Evolutionary conservation across 345 rosid species (phyloP), one percentile per base, ranked within the genome.

Genomic region (Pelargonium nanum): DNA sequence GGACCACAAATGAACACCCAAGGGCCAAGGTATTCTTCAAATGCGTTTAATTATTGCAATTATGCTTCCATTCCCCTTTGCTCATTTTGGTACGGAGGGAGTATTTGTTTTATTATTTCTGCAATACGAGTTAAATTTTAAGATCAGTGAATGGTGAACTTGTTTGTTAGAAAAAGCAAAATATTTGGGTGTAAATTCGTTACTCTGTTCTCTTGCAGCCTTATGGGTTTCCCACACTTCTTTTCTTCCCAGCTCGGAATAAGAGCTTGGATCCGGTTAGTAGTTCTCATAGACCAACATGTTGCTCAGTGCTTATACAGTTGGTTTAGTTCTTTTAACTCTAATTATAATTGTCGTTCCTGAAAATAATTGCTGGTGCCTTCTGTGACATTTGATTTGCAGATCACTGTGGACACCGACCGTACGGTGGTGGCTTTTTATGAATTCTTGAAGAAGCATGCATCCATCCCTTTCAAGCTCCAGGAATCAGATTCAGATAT

Each of bases 171-270:
- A 15, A 34, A 34, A 3, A 34, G n/a, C n/a, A n/a, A n/a, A n/a
- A n/a, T n/a, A n/a, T n/a, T n/a, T 40, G 48, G 34, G 28, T 7
- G 26, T 40, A 19, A 60, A 48, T 8, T 23, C 3, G 15, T n/a
- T 24, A 20, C 21, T 17, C 48, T 60, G 1, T 65, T 30, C 19
- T 24, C 69, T 63, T 79, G 69, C 88, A 93, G 99, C 66, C 87
- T 0, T 96, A 93, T 65, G 97, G 99, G 19, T 93, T 83, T 77
- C 99, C 99, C 24, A 87, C 99, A 21, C 73, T 93, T 66, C 81
- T 93, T 48, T 93, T 93, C 87, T 93, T 87, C 82, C 97, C 97
- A 24, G 97, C 99, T 19, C 95, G 99, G 63, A 93, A 90, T 83
- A 94, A 90, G 80, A 87, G 94, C 72, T 93, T 86, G 52, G 92